These are phyloP conservation scores for Pseudoneurospora amorphoporcata DNA, from an alignment of 495 filamentous ascomycete species.

Conservation along the genomic window DNA sequence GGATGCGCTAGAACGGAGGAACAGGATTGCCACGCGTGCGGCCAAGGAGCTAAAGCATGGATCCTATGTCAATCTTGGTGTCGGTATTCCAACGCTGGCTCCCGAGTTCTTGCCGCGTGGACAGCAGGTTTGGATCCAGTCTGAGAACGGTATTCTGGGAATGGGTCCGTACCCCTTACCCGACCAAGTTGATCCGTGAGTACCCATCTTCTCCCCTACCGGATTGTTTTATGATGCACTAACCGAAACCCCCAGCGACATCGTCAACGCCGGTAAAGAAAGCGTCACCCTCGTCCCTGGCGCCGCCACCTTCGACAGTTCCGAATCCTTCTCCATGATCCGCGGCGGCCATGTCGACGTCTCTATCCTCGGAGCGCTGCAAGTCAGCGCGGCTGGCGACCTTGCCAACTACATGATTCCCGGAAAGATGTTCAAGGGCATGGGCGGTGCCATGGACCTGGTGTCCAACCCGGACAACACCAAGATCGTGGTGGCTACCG, in stretches of 20 bases:
- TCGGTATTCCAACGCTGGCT: slow-evolving; percentile 54
- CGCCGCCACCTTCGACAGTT: slow-evolving; percentile 46
- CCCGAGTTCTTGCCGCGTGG: slow-evolving; percentile 42
- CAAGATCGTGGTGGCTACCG: slow-evolving; percentile 52
- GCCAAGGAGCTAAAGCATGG: slow-evolving; percentile 54
- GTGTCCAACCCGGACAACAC: slow-evolving; percentile 49
- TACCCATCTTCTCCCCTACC: not conserved
- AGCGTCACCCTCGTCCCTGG: slow-evolving; percentile 49
- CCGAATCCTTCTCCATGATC: slow-evolving; percentile 54
- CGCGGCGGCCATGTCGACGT: slow-evolving; percentile 50
- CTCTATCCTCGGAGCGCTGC: slow-evolving; percentile 49
- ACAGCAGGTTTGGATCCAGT: slow-evolving; percentile 47
- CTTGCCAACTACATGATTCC: slow-evolving; percentile 57
- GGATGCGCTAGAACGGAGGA: slow-evolving; percentile 31
- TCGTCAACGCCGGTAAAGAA: slow-evolving; percentile 55
- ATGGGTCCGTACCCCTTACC: slow-evolving; percentile 51
- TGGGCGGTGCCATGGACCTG: slow-evolving; percentile 55
- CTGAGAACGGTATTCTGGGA: slow-evolving; percentile 51
- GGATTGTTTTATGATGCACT: not conserved
- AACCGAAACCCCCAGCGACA: slow-evolving; percentile 21
- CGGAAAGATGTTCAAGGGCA: slow-evolving; percentile 52
- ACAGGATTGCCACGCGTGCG: slow-evolving; percentile 49
- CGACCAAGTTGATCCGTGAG: slow-evolving; percentile 41
- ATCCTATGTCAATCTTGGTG: slow-evolving; percentile 57
- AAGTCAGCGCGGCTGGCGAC: slow-evolving; percentile 48